Percentiles rank a stretch among this genome's conserved stretches.
These are phyloP conservation scores for Cyphellophora europaea DNA, from an alignment of 2,329 filamentous ascomycete genomes.

Conservation along the genomic window DNA sequence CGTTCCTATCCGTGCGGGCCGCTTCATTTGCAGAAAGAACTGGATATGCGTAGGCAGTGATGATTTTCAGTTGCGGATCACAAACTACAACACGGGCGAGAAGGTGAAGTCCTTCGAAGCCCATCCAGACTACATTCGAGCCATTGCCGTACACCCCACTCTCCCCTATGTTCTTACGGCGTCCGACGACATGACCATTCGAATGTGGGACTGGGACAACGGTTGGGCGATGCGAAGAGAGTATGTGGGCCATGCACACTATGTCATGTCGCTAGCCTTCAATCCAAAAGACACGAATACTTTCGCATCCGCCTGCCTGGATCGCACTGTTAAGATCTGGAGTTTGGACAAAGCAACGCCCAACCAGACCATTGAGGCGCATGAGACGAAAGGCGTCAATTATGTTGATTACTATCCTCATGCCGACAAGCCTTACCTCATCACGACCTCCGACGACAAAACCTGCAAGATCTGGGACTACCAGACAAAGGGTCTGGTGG, in stretches of 20 bases:
- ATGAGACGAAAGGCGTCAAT: constrained; percentile 96
- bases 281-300: constrained; percentile 83
- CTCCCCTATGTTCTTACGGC: constrained; percentile 94
- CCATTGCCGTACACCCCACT: constrained; percentile 89
- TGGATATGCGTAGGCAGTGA: constrained; percentile 96
- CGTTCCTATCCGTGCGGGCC: constrained; percentile 91
- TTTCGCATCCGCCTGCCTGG: constrained; percentile 87
- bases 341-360: constrained; percentile 85
- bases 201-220: constrained; percentile 98
- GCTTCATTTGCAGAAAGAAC: constrained; percentile 96
- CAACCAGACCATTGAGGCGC: constrained; percentile 93
- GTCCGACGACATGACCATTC: constrained; percentile 97
- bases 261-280: constrained; percentile 85
- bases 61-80: constrained; percentile 81
- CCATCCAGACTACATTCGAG: constrained; percentile 96
- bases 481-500: constrained; percentile 94
- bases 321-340: constrained; percentile 97
- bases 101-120: constrained; percentile 43
- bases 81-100: constrained; percentile 99
- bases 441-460: constrained; percentile 92
- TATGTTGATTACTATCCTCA: constrained; percentile 81
- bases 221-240: constrained; percentile 96
- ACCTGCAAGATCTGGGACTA: constrained; percentile 99
- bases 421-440: constrained; percentile 68
- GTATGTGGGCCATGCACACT: constrained; percentile 93